These are phyloP conservation scores for Fraxinus cuspidata DNA, from an alignment of 257 asterid genomes.

Conservation along the genomic window DNA sequence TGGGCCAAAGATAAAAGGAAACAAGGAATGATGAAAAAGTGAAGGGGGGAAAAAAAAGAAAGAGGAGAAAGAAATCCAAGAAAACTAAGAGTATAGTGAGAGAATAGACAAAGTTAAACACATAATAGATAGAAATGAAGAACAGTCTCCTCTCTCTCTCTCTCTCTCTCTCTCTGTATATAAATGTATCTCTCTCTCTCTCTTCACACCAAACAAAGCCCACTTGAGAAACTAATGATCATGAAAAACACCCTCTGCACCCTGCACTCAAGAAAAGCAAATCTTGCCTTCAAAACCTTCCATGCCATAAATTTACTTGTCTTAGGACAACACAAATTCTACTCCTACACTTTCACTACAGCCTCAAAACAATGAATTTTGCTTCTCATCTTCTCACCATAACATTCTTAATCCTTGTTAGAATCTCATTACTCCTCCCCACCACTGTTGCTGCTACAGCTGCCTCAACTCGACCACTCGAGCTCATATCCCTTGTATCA, in stretches of 20 bases:
- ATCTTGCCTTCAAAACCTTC: constrained; percentile 48
- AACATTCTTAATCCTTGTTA: constrained; percentile 26
- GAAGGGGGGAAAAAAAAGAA: constrained; percentile 31
- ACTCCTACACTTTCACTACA: constrained; percentile 21
- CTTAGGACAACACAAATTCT: constrained; percentile 36
- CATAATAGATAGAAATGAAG: constrained; percentile 5
- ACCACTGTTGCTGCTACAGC: constrained; percentile 7
- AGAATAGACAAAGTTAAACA: constrained; percentile 27
- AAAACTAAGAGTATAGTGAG: constrained; percentile 32
- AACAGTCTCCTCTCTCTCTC: background rate
- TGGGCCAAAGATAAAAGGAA: constrained; percentile 59
- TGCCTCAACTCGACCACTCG: constrained; percentile 41
- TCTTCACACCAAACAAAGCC: constrained; percentile 54
- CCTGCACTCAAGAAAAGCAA: constrained; percentile 78
- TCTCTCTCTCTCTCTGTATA: background rate
- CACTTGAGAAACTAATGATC: constrained; percentile 66
- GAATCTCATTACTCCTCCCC: constrained; percentile 7
- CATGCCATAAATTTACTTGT: constrained; percentile 63
- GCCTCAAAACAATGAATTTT: constrained; percentile 48
- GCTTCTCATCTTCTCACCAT: constrained; percentile 18
- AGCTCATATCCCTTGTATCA: constrained; percentile 57
- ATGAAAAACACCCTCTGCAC: constrained; percentile 53
- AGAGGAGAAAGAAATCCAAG: constrained; percentile 39
- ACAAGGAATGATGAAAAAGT: constrained; percentile 74
- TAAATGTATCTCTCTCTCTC: constrained; percentile 33